Conservation (phyloP, 2,329 filamentous ascomycete species). For the Parastagonospora nodorum region DNA sequence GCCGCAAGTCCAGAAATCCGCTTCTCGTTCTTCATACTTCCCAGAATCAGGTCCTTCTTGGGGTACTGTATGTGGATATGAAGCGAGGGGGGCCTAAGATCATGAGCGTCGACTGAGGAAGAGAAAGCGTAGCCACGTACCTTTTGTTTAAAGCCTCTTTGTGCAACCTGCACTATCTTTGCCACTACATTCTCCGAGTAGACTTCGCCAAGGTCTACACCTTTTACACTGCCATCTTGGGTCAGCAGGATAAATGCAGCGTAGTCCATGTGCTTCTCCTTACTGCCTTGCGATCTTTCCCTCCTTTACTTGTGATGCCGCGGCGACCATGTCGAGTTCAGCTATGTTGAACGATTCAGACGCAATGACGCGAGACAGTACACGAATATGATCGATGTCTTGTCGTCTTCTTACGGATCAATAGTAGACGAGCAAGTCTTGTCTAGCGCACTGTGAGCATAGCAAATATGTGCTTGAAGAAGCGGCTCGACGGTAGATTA, state of each 20-base stretch:
- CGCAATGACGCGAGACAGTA: no score
- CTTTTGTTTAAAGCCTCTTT: conserved; percentile 29
- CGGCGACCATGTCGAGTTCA: not conserved
- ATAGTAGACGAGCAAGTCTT: no score
- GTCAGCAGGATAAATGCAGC: not conserved
- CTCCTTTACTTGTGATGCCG: not conserved
- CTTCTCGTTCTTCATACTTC: conserved; percentile 41
- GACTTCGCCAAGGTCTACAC: conserved; percentile 31
- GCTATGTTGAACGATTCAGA: not conserved
- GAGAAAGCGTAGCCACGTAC: conserved; percentile 8
- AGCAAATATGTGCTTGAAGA: no score
- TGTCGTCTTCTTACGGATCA: no score
- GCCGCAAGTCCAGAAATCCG: conserved; percentile 45
- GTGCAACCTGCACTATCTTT: conserved; percentile 42
- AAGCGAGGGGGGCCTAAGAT: conserved; percentile 27
- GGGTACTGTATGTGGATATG: conserved; percentile 42
- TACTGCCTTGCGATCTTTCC: conserved; percentile 14
- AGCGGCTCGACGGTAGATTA: no score
- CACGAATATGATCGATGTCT: no score
- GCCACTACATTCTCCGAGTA: conserved; percentile 37
- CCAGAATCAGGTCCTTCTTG: conserved; percentile 31
- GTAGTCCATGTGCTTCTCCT: no score
- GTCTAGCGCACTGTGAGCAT: no score
- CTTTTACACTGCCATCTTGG: conserved; percentile 21
- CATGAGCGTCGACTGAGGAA: not conserved